phyloP scores from a whole-genome alignment of 345 rosid genomes.

The Eucalyptus cladocalyx region DNA sequence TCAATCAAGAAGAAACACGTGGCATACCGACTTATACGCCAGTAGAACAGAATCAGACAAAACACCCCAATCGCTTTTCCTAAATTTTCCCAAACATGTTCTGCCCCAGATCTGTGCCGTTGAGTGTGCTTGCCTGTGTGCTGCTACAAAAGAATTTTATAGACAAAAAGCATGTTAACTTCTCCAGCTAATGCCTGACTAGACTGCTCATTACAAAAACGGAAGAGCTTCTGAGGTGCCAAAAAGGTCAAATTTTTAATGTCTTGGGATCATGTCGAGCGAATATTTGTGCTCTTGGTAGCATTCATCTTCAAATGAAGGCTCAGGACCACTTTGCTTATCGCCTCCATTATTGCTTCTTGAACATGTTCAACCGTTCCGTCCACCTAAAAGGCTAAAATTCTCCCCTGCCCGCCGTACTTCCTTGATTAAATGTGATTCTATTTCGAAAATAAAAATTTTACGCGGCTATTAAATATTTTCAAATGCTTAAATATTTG shows the following conservation, averaged over 20 bases:
- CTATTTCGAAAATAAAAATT: no score
- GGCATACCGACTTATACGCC: background rate
- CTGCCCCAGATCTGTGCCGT: background rate
- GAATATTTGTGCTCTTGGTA: background rate
- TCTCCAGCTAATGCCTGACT: background rate
- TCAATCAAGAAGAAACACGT: background rate
- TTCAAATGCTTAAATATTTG: no score
- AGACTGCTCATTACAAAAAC: background rate
- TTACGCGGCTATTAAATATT: rapidly evolving
- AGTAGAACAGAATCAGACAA: background rate
- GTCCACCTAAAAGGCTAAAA: background rate
- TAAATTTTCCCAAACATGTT: background rate
- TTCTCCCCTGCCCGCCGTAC: background rate
- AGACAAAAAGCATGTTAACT: background rate
- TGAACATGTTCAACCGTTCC: background rate
- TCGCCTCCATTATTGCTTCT: background rate
- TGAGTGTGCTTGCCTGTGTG: background rate
- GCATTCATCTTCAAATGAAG: background rate
- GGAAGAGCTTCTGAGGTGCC: background rate
- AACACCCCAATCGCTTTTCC: background rate
- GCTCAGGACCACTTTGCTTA: background rate
- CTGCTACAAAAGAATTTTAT: background rate
- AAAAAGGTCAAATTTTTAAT: background rate
- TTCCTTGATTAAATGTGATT: background rate
- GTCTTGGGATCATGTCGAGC: background rate